Evolutionary conservation across 805 yeast species (phyloP).

Genomic region (Wickerhamomyces sydowiorum): DNA sequence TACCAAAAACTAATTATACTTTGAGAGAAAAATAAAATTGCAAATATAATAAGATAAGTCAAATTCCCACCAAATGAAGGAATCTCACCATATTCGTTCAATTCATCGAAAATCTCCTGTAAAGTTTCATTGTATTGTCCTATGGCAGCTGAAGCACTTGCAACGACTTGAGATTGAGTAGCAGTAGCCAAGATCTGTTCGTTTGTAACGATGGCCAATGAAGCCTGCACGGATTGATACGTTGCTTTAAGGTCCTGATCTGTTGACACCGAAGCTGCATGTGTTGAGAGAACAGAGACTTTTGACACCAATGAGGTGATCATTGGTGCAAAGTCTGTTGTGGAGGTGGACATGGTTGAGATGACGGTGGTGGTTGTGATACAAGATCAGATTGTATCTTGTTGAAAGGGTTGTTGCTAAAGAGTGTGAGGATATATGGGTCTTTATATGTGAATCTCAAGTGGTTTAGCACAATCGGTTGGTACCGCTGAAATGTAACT

Average conservation of each 20-base stretch:
- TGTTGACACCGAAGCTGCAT: not conserved
- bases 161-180: not conserved
- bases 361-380: no score
- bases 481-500: no score
- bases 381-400: no score
- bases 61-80: conserved; percentile 39
- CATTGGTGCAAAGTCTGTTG: not conserved
- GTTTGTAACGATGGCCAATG: not conserved
- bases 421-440: no score
- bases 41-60: conserved; percentile 49
- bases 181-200: not conserved
- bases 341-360: not conserved
- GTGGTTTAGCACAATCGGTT: no score
- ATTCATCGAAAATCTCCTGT: not conserved
- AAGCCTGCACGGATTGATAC: not conserved
- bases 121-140: not conserved
- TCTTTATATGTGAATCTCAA: no score
- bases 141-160: not conserved
- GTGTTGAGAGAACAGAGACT: not conserved
- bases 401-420: no score
- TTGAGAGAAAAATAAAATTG: conserved; percentile 36
- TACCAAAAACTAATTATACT: conserved; percentile 33
- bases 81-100: not conserved
- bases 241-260: not conserved
- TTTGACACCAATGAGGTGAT: not conserved